Conservation (phyloP, 768 basidiomycete species). For the Chalciporus piperatus region DNA sequence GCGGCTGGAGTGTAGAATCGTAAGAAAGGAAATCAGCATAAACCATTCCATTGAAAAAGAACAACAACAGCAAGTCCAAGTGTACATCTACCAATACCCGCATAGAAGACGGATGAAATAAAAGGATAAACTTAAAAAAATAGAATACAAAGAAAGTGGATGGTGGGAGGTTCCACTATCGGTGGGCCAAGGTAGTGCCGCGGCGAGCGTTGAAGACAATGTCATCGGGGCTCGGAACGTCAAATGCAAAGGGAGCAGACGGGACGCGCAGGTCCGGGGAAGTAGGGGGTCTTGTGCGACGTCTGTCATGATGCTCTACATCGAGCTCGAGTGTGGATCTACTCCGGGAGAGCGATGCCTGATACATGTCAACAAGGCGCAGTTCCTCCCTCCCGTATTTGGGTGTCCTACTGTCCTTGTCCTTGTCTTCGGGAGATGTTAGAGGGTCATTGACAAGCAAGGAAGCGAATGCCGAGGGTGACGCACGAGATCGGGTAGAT, state of each 20-base stretch:
- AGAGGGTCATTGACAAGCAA: conserved; percentile 59
- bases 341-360: conserved; percentile 28
- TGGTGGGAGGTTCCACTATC: conserved; percentile 21
- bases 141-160: neutral
- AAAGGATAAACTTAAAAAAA: conserved; percentile 10
- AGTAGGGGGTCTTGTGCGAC: conserved; percentile 6
- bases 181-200: conserved; percentile 59
- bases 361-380: conserved; percentile 28
- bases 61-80: conserved; percentile 25
- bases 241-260: conserved; percentile 58
- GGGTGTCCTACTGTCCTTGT: conserved; percentile 28
- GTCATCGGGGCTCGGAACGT: conserved; percentile 91
- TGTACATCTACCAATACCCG: conserved; percentile 30
- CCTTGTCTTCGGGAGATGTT: conserved; percentile 36
- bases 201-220: conserved; percentile 76
- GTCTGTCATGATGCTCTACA: conserved; percentile 7
- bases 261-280: conserved; percentile 38
- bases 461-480: conserved; percentile 75
- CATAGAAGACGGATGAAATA: conserved; percentile 16
- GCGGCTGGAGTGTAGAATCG: conserved; percentile 51
- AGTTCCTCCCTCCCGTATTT: conserved; percentile 34
- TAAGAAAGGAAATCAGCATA: conserved; percentile 39
- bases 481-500: conserved; percentile 59
- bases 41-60: conserved; percentile 32
- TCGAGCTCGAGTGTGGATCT: conserved; percentile 24